Conservation (phyloP, 2,329 filamentous ascomycete genomes). For the Fusarium redolens region DNA sequence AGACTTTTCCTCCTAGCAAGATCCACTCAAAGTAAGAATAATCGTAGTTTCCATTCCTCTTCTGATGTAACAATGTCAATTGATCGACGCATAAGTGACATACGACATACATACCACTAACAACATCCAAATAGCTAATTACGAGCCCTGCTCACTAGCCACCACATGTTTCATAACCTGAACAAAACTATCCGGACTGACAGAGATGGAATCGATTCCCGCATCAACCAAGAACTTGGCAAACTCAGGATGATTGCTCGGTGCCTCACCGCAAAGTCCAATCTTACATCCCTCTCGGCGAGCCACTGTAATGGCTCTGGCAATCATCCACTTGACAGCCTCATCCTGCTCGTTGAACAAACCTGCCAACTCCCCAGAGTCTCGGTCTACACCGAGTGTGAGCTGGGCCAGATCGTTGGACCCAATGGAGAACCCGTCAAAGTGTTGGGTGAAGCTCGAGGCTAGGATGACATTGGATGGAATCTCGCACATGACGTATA, state of each 20-base stretch:
- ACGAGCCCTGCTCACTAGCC: neutral
- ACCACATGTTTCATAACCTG: constrained; percentile 50
- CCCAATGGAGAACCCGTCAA: constrained; percentile 56
- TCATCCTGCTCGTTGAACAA: constrained; percentile 54
- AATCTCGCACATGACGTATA: constrained; percentile 57
- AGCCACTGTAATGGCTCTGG: constrained; percentile 47
- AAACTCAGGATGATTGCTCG: constrained; percentile 54
- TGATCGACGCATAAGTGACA: neutral
- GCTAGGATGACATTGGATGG: constrained; percentile 55
- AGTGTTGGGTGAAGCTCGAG: constrained; percentile 49
- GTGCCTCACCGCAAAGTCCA: constrained; percentile 54
- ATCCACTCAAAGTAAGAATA: neutral
- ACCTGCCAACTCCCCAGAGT: constrained; percentile 51
- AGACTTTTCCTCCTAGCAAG: neutral
- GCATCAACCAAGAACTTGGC: constrained; percentile 50
- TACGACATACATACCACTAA: neutral
- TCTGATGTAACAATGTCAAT: neutral
- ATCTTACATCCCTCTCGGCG: constrained; percentile 49
- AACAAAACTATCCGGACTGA: constrained; percentile 54
- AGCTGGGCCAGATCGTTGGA: constrained; percentile 56
- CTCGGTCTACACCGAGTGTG: constrained; percentile 53
- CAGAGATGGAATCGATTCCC: constrained; percentile 54
- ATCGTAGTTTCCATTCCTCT: neutral
- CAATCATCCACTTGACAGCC: constrained; percentile 55
- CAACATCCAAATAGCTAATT: neutral